Base-by-base conservation (phyloP, 73 alveolate genomes). In the Tetrahymena thermophila region DNA sequence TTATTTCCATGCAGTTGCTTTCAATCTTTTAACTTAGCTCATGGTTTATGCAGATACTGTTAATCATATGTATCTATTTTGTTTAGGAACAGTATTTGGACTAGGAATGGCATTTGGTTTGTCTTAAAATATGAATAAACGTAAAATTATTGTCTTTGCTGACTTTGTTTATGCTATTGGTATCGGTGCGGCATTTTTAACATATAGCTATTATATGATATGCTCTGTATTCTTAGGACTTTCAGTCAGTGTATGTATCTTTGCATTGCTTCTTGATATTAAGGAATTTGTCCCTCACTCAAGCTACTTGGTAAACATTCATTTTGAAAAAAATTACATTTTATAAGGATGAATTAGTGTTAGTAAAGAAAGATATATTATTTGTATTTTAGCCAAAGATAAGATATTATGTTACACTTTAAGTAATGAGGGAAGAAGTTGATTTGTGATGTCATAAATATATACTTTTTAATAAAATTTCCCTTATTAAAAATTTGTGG, bases 1-100 rank as follows among this genome's bases (percentile, higher is more conserved):
- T 71, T 71, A 71, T 71, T 71, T 71, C 89, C 89, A 71, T 71
- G 89, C 89, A 71, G 89, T 71, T n/a, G 89, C 89, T 71, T 71
- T 71, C 31, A 71, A 71, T 31, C 89, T 71, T 23, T 71, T 71
- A 34, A 71, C 89, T 71, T 31, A 71, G 31, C 37, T 71, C 35
- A 71, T 71, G 89, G 89, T 71, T 25, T 71, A 71, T 71, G 89
- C 89, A 28, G 42, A 71, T 31, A 71, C 89, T 25, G 35, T 71
- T 71, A 71, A 71, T 25, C 89, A 71, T 71, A 71, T 71, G 89
- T 71, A 28, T 71, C 89, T 71, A 9, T 71, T 71, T 25, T 71
- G 89, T 19, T 8, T 71, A 31, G 89, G 89, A 71, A 71, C 89
- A 28, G 37, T 71, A 4, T 71, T 71, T 71, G 89, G 89, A 0